Conservation (phyloP, 129 eudicot genomes). For the Ambrosia trifida region DNA sequence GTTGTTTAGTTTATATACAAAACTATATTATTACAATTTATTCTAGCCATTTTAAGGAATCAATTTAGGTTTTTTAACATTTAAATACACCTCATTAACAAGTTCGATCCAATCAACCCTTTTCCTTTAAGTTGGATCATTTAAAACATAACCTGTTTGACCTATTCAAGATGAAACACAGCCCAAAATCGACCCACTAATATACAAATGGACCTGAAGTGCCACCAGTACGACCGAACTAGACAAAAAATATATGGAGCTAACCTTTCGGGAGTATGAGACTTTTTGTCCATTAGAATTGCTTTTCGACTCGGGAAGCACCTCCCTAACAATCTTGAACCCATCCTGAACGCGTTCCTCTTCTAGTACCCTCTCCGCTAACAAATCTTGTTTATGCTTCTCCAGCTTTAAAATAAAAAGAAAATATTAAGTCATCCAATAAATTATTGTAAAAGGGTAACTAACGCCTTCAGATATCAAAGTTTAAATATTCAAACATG, state of each 20-base stretch:
- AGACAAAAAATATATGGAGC: slow-evolving; percentile 8
- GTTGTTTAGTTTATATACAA: not conserved
- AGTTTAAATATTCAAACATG: slow-evolving; percentile 8
- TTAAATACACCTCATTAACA: not conserved
- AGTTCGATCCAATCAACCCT: not conserved
- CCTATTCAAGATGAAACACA: not conserved
- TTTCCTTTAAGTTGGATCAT: not conserved
- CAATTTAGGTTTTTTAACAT: not conserved
- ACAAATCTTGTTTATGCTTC: slow-evolving; percentile 61
- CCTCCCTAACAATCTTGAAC: slow-evolving; percentile 53
- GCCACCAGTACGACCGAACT: slow-evolving; percentile 3
- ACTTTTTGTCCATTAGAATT: slow-evolving; percentile 44
- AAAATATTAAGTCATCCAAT: not conserved
- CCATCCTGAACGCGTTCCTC: slow-evolving; percentile 62
- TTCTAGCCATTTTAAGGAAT: not conserved
- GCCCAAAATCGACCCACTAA: not conserved
- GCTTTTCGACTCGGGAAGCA: slow-evolving; percentile 52
- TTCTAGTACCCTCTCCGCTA: slow-evolving; percentile 51
- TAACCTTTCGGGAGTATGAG: slow-evolving; percentile 66
- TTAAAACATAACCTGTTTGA: not conserved
- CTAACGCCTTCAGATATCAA: not conserved
- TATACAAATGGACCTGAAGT: not conserved
- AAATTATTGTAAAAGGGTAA: not conserved
- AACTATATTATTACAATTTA: not conserved
- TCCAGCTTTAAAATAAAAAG: slow-evolving; percentile 49